Base-by-base conservation (phyloP, 2,329 filamentous ascomycete species). In the Fusarium globosum region DNA sequence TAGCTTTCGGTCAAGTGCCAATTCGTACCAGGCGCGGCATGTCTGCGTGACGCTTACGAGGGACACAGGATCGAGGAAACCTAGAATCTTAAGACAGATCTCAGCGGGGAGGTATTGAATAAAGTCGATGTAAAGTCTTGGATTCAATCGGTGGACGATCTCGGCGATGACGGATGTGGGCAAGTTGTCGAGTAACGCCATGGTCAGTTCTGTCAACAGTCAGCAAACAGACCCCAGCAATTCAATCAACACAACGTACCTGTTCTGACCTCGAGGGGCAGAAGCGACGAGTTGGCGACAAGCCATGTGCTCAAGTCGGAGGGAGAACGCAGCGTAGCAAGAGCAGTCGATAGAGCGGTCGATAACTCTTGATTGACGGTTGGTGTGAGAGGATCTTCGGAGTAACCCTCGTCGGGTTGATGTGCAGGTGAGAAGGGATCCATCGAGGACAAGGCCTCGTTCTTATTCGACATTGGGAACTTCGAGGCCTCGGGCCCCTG, bases 111-210 rank as follows among this genome's bases (percentile, higher is more conserved):
- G 89, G 77, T 94, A 91, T 72, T 90, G 86, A 46, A 97, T 91
- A 61, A 97, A 97, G 83, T 99, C 94, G 83, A 98, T 96, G 82
- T 98, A 95, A 6, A 98, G 91, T 59, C 95, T 88, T 8, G 95
- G 94, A 71, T 92, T 93, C 23, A 97, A 85, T 72, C 92, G 89
- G 61, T 95, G 90, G 52, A 97, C 94, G 60, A 98, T 93, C 49
- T 92, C 88, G 56, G 93, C 91, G 68, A 98, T 91, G 61, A 91
- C 90, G 12, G 93, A 93, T 2, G 94, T 97, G 23, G 93, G 93
- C 35, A 98, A 86, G 64, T 92, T 91, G 66, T 92, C 89, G 62
- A 98, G 87, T 30, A 97, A 88, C 51, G 90, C 88, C 83, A 96
- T 94, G 45, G 93, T 93, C 74, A 97, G 89, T 80, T 96, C 95